Conservation (phyloP, 176 grass and related monocot species). For the Tillandsia fasciculata region DNA sequence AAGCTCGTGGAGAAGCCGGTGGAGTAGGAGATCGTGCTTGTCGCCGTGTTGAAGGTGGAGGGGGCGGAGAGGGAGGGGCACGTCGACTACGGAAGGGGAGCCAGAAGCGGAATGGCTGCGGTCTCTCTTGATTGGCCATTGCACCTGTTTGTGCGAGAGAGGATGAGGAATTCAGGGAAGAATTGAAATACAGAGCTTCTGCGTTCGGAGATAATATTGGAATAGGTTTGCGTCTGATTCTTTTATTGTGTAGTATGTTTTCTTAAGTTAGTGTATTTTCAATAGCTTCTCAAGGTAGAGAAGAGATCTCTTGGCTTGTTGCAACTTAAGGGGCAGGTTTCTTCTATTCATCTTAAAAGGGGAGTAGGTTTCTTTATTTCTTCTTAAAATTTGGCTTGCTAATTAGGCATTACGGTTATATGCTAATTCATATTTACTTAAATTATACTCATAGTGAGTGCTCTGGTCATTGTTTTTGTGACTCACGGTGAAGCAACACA, state of each 20-base stretch:
- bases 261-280: not conserved
- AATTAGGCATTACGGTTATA: too few relatives aligned
- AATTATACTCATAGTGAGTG: too few relatives aligned
- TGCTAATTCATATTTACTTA: too few relatives aligned
- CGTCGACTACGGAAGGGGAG: constrained; percentile 30
- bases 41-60: not conserved
- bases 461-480: too few relatives aligned
- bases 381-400: too few relatives aligned
- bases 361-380: too few relatives aligned
- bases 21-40: constrained; percentile 4
- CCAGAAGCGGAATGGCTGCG: constrained; percentile 46
- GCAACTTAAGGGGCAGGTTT: not conserved
- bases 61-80: not conserved
- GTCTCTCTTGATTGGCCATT: constrained; percentile 25
- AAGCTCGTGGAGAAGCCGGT: not conserved
- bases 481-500: too few relatives aligned
- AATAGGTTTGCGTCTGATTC: constrained; percentile 5
- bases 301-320: not conserved
- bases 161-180: not conserved
- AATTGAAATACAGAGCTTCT: constrained; percentile 8
- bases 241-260: not conserved
- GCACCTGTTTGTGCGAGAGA: not conserved
- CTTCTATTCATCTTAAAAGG: too few relatives aligned
- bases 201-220: not conserved
- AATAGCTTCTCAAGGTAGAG: not conserved